Base-by-base conservation (phyloP, 2,329 filamentous ascomycete species). In the Ophiostoma fasciatum region DNA sequence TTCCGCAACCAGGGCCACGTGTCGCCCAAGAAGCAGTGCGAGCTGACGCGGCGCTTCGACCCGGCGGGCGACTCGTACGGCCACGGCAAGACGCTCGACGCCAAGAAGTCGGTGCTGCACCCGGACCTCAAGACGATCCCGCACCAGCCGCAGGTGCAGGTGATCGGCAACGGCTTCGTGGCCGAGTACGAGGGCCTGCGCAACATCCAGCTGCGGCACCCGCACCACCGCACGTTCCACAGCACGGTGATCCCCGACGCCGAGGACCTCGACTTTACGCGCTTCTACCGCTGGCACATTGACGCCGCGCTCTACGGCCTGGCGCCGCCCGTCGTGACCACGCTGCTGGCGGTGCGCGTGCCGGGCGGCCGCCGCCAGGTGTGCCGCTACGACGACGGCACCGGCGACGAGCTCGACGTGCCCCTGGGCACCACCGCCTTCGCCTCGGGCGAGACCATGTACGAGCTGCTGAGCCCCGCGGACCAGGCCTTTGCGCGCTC, bases 101-200 rank as follows among this genome's bases (percentile, higher is more conserved):
- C 45, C 31, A 66, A 67, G 52, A 68, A 64, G 33, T 70, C 63
- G 37, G 74, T 87, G 47, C 65, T 87, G 14, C 79, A 85, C 50
- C 81, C 81, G 0, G 82, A 87, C 47, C 64, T 87, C 14, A 84
- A 85, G 60, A 85, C 81, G 0, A 72, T 87, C 28, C 80, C 81
- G 0, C 75, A 82, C 46, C 81, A 87, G 52, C 78, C 81, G 0
- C 79, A 87, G 43, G 77, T 82, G 2, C 81, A 87, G 49, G 74
- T 85, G 37, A 85, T 87, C 42, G 81, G 81, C 28, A 83, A 87
- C 48, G 81, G 82, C 5, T 66, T 69, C 31, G 66, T 87, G 2
- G 52, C 66, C 1, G 66, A 70, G 22, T 85, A 83, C 47, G 79
- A 85, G 51, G 81, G 80, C 1, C 59, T 87, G 9, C 57, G 66